Evolutionary conservation across 2,329 filamentous ascomycete genomes (phyloP), one percentile per base, ranked within the genome.

Genomic region (Microdochium trichocladiopsis): DNA sequence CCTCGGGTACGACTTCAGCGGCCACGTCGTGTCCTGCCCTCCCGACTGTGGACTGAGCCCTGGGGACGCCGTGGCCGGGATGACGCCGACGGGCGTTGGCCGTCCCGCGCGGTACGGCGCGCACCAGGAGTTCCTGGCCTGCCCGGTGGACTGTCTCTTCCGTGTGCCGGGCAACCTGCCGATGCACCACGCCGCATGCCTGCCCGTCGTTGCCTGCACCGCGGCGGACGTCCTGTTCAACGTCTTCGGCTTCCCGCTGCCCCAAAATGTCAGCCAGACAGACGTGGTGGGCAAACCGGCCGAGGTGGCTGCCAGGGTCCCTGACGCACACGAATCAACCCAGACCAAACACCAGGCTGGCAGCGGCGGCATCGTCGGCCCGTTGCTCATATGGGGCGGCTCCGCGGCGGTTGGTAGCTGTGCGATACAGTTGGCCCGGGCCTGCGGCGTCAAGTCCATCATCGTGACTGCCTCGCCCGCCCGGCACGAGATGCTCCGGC

Each of bases 301-400:
- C n/a, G n/a, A n/a, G n/a, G n/a, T n/a, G n/a, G n/a, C n/a, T n/a
- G n/a, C n/a, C n/a, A n/a, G n/a, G n/a, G n/a, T n/a, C n/a, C n/a
- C n/a, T n/a, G n/a, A n/a, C n/a, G n/a, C n/a, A n/a, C n/a, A n/a
- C n/a, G n/a, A n/a, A n/a, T n/a, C 53, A 47, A 47, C 10, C n/a
- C 55, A 2, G 25, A 53, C 8, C 41, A 9, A 16, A 10, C 11
- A 22, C 18, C n/a, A 45, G 41, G 4, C 21, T 21, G 41, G 11
- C 6, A 22, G n/a, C 41, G 18, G 6, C 41, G 47, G 55, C 6
- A 53, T 51, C 4, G 52, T 51, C 1, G 54, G 62, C 6, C 58
- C 60, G 1, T 5, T 70, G 5, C 52, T 72, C 16, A 61, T 72
- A 45, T 72, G 70, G 70, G 70, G 68, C n/a, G 70, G 65, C 8